Evolutionary conservation across 140 eudicot species (phyloP), one percentile per base, ranked within the genome.

Genomic region (Flaveria floridana): DNA sequence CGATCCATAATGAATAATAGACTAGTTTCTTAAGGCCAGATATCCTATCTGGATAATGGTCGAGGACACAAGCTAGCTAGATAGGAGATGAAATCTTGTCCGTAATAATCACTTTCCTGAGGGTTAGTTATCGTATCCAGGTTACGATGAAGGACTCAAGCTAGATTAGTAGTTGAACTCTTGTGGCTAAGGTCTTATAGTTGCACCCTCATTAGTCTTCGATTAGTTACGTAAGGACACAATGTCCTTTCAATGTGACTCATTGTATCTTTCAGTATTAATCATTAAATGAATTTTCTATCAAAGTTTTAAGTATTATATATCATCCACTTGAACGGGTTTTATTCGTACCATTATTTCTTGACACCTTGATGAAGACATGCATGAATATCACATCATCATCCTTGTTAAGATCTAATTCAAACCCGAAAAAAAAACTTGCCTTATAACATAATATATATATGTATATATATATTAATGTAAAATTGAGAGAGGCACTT

Each of bases 321-420:
- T 19, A 55, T 55, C 62, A 55, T 18, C 62, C 13, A 55, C 25
- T 55, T 20, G 64, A 57, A 57, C 30, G 28, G 28, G 28, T 20
- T 20, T 18, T 57, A 20, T 19, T 56, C 8, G 15, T 53, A n/a
- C 23, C 9, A 53, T 20, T 16, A 53, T 53, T 20, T 53, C 23
- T 4, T 9, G 23, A 9, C 20, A 55, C 25, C 11, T 9, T 19
- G 10, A 56, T 56, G 63, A 18, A 18, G 16, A 19, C 28, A 8
- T 56, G 63, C 25, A 55, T 55, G 62, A 55, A 51, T 51, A 55
- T 55, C 62, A 55, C 62, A 19, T 56, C 63, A 56, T 18, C 13
- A 11, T 56, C 19, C 7, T 42, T 7, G 26, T 18, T 5, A 55
- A 18, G 3, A 53, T 53, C 9, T 2, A 21, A 16, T 18, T 18